A percentile compares a stretch with the other conserved stretches of the same genome.
Evolutionary conservation across 2,329 filamentous ascomycete genomes (phyloP).

Genomic region (Trichoderma aggressivum): DNA sequence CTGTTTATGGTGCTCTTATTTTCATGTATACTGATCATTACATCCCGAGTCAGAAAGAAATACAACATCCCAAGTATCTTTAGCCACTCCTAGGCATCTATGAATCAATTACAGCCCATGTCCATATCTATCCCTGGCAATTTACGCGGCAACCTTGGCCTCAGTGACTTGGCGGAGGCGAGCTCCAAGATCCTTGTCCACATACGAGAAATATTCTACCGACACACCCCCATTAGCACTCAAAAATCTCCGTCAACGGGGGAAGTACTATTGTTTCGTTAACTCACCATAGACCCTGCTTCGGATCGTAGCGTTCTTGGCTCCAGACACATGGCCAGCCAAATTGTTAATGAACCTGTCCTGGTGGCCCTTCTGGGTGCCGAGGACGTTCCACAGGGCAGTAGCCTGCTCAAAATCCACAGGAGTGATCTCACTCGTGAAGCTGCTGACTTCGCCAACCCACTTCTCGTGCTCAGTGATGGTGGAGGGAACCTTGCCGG

Average conservation of each 20-base stretch:
- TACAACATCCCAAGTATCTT: neutral
- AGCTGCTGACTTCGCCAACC: slow-evolving; percentile 53
- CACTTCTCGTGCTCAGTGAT: slow-evolving; percentile 41
- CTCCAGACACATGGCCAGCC: neutral
- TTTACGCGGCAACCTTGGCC: slow-evolving; percentile 1
- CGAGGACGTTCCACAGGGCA: slow-evolving; percentile 8
- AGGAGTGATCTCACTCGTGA: slow-evolving; percentile 31
- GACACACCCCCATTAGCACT: neutral
- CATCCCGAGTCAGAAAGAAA: neutral
- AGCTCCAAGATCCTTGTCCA: slow-evolving; percentile 1
- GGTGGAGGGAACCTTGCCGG: slow-evolving; percentile 22
- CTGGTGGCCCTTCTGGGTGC: neutral
- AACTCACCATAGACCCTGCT: slow-evolving; percentile 12
- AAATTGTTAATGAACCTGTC: neutral
- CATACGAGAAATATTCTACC: slow-evolving; percentile 9
- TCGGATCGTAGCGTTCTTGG: neutral
- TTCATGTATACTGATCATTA: neutral
- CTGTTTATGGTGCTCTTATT: neutral
- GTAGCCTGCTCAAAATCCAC: slow-evolving; percentile 16
- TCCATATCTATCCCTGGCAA: neutral
- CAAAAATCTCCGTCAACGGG: neutral
- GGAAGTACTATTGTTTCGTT: neutral
- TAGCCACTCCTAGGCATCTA: neutral
- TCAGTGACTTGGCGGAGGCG: slow-evolving; percentile 2
- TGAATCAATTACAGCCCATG: neutral